These are phyloP conservation scores for Elongisporangium anandrum DNA, from an alignment of 352 stramenopile genomes.

Conservation along the genomic window DNA sequence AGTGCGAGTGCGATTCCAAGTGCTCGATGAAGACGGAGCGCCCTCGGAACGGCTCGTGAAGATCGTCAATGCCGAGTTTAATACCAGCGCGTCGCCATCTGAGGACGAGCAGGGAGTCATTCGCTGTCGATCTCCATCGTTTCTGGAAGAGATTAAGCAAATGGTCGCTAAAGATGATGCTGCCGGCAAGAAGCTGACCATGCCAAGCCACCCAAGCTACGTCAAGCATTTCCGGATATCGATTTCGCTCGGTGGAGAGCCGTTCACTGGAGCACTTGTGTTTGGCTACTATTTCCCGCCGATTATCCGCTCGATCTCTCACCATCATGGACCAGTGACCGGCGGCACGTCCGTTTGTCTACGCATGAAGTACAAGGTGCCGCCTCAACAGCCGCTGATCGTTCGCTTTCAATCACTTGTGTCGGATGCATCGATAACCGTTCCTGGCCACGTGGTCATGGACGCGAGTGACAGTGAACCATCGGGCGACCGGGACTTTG, in stretches of 20 bases:
- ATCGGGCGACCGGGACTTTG: background rate
- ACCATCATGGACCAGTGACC: constrained; percentile 61
- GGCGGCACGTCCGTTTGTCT: constrained; percentile 53
- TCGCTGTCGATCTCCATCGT: constrained; percentile 41
- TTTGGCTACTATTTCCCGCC: constrained; percentile 59
- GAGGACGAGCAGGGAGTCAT: constrained; percentile 18
- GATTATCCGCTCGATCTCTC: constrained; percentile 51
- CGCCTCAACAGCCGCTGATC: constrained; percentile 30
- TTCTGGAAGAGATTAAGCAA: constrained; percentile 48
- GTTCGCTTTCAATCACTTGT: constrained; percentile 50
- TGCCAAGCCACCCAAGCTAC: background rate
- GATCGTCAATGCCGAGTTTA: constrained; percentile 20
- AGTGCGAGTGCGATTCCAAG: constrained; percentile 50
- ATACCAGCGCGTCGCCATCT: constrained; percentile 5
- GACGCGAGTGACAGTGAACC: background rate
- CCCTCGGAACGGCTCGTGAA: constrained; percentile 22
- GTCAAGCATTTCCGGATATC: constrained; percentile 33
- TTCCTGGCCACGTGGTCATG: constrained; percentile 5
- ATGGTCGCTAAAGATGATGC: constrained; percentile 8
- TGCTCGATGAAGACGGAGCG: constrained; percentile 17
- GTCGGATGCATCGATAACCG: constrained; percentile 13
- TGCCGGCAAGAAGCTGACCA: constrained; percentile 2
- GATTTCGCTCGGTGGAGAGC: constrained; percentile 34
- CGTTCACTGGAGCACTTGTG: constrained; percentile 34
- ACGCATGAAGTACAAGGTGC: constrained; percentile 73